Evolutionary conservation across 352 stramenopile genomes (phyloP).

Genomic region (Phytopythium chamaehyphon): DNA sequence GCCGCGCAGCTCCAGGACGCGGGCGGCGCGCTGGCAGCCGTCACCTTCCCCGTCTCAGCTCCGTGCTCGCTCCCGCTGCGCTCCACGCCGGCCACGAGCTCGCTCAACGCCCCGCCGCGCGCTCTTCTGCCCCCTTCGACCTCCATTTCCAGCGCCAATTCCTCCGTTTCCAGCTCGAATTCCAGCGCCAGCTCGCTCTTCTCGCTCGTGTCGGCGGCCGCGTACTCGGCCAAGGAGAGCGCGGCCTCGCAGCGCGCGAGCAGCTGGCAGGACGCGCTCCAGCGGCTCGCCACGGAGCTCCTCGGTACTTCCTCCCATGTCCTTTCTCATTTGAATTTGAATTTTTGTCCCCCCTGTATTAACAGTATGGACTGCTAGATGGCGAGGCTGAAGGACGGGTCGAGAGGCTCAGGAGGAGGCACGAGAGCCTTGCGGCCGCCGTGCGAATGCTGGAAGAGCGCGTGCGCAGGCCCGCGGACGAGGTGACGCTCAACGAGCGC

Average conservation of each 20-base stretch:
- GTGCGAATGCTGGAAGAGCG: slow-evolving; percentile 33
- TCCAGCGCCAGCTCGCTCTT: slow-evolving; percentile 20
- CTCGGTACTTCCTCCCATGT: neutral
- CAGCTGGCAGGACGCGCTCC: slow-evolving; percentile 26
- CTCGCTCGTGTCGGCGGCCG: slow-evolving; percentile 28
- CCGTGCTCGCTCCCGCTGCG: slow-evolving; percentile 12
- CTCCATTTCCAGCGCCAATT: no score
- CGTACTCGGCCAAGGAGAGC: slow-evolving; percentile 20
- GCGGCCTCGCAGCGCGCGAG: slow-evolving; percentile 7
- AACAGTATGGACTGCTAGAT: no score
- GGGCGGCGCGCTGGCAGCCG: slow-evolving; percentile 19
- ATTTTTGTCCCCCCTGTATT: no score
- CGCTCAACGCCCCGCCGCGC: slow-evolving; percentile 6
- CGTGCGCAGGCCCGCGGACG: slow-evolving; percentile 23
- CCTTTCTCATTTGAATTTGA: neutral
- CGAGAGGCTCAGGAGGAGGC: slow-evolving; percentile 28
- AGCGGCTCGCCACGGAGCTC: slow-evolving; percentile 19
- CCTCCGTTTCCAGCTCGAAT: no score
- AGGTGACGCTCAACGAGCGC: slow-evolving; percentile 45
- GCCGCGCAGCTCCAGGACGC: slow-evolving; percentile 25
- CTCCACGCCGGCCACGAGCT: slow-evolving; percentile 4
- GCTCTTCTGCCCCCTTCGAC: slow-evolving; percentile 4
- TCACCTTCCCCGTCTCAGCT: slow-evolving; percentile 15
- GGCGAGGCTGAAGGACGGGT: slow-evolving; percentile 17
- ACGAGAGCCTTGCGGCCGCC: slow-evolving; percentile 36